phyloP scores from a whole-genome alignment of 2,329 filamentous ascomycete species.

The Zymoseptoria brevis region DNA sequence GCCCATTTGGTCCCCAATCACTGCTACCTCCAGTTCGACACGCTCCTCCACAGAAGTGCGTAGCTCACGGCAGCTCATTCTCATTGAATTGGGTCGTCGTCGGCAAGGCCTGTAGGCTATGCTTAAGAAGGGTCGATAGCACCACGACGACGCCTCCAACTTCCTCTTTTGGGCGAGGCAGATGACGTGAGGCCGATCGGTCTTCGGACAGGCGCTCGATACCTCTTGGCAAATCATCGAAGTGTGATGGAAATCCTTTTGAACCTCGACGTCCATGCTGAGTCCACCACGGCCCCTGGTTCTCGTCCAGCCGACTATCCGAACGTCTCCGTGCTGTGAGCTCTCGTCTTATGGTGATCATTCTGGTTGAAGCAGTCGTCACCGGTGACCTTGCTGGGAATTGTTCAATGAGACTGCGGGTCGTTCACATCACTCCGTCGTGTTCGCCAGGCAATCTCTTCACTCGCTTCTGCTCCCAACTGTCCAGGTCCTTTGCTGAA shows the following conservation, averaged over 20 bases:
- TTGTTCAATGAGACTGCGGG: not conserved
- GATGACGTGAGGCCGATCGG: no score
- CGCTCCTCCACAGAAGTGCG: no score
- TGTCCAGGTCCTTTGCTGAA: constrained; percentile 82
- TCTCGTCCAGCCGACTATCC: not conserved
- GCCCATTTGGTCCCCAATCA: no score
- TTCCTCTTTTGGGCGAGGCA: no score
- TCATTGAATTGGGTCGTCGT: no score
- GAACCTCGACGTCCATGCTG: not conserved
- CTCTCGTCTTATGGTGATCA: not conserved
- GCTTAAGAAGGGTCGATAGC: no score
- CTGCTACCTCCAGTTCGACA: no score
- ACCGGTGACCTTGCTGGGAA: not conserved
- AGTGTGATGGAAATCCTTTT: not conserved
- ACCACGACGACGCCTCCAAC: no score
- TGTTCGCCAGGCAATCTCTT: constrained; percentile 82
- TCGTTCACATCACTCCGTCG: constrained; percentile 65
- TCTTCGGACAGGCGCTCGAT: not conserved
- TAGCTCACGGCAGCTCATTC: no score
- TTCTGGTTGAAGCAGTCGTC: not conserved
- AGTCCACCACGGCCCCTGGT: not conserved
- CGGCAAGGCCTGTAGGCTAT: no score
- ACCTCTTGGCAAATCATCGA: not conserved
- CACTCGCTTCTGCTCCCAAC: constrained; percentile 95
- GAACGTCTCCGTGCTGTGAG: not conserved